Evolutionary conservation across 1,139 yeast species (phyloP).

Genomic region (Pichia sp.): DNA sequence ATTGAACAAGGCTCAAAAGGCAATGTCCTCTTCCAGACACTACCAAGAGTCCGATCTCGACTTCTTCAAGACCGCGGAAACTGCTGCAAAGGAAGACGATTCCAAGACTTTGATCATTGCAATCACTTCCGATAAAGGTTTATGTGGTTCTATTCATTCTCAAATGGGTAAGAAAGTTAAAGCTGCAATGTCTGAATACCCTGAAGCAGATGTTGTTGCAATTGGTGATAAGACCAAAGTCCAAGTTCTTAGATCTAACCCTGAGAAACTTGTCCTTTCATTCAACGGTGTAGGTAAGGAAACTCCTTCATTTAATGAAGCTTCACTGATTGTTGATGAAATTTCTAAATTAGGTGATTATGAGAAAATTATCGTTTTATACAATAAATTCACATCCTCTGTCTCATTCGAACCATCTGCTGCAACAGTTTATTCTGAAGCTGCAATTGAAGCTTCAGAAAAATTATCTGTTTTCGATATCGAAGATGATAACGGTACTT

Average conservation of each 20-base stretch:
- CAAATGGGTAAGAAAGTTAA: conserved; percentile 88
- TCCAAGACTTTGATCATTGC: conserved; percentile 72
- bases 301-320: conserved; percentile 90
- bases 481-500: conserved; percentile 65
- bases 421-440: conserved; percentile 61
- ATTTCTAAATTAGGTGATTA: conserved; percentile 62
- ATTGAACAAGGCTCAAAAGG: conserved; percentile 91
- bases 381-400: conserved; percentile 82
- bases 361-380: conserved; percentile 72
- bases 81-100: conserved; percentile 43
- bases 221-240: conserved; percentile 91
- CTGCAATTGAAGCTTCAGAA: conserved; percentile 77
- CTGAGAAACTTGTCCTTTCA: conserved; percentile 61
- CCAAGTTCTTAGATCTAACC: conserved; percentile 79
- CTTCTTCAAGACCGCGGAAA: conserved; percentile 77
- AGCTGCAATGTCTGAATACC: conserved; percentile 52
- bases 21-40: conserved; percentile 83
- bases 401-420: conserved; percentile 83
- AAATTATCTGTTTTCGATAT: conserved; percentile 77
- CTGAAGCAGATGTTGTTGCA: conserved; percentile 74
- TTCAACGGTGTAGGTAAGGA: conserved; percentile 93
- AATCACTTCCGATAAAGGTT: conserved; percentile 94
- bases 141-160: conserved; percentile 97
- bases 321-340: conserved; percentile 82
- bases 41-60: conserved; percentile 76